Percentiles rank a stretch among this genome's conserved stretches.
These are phyloP conservation scores for Puccinia triticina DNA, from an alignment of 1,284 basidiomycete genomes.

Conservation along the genomic window DNA sequence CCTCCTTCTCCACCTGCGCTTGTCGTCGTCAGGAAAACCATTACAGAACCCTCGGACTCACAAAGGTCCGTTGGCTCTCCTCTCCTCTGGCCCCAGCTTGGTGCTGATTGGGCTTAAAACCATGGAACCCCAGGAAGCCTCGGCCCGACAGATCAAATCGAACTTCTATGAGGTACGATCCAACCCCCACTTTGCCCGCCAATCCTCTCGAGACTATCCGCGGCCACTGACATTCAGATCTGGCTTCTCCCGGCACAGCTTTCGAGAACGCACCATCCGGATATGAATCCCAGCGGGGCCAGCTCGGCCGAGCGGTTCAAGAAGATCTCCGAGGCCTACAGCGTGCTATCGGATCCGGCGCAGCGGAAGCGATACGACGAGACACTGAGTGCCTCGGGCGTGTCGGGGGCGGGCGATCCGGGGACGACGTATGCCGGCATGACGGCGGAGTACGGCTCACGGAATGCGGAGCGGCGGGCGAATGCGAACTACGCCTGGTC, in stretches of 20 bases:
- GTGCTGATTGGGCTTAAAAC: neutral
- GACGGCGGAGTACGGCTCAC: neutral
- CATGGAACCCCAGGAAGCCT: neutral
- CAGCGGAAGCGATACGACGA: constrained; percentile 13
- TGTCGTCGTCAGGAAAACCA: constrained; percentile 7
- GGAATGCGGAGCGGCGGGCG: constrained; percentile 13
- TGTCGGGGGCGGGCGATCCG: neutral
- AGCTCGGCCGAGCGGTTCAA: constrained; percentile 10
- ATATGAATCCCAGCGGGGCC: constrained; percentile 22
- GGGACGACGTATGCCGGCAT: constrained; percentile 7
- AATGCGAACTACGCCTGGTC: constrained; percentile 46
- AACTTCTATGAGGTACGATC: constrained; percentile 25
- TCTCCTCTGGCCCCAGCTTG: neutral
- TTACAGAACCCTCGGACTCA: constrained; percentile 33
- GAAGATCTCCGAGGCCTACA: constrained; percentile 42
- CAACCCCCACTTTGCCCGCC: neutral
- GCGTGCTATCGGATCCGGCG: constrained; percentile 13
- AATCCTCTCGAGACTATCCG: neutral
- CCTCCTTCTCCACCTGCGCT: constrained; percentile 23
- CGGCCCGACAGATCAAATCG: constrained; percentile 25
- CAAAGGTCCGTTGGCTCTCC: neutral
- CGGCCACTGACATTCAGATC: neutral
- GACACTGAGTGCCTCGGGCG: neutral
- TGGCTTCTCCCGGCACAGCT: neutral
- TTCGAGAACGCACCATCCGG: constrained; percentile 39